Conservation (phyloP, 768 basidiomycete species). For the Clavulina sp. region DNA sequence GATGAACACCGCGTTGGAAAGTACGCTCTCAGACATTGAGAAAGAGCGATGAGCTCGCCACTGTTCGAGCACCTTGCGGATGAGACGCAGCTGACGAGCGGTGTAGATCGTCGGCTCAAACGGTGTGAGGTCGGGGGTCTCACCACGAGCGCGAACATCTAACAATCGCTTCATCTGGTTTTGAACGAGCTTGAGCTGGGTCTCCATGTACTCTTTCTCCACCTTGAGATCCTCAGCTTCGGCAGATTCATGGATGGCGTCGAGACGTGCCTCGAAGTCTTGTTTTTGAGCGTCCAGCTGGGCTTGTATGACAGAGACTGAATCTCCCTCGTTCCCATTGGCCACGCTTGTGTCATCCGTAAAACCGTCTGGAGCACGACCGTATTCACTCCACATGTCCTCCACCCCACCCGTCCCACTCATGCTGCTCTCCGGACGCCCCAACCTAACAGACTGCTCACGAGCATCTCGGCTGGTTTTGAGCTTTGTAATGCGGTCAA, state of each 20-base stretch:
- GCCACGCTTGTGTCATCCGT: conserved; percentile 85
- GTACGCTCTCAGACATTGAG: conserved; percentile 79
- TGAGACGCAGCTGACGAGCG: conserved; percentile 63
- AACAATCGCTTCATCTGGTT: conserved; percentile 67
- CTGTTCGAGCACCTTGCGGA: conserved; percentile 62
- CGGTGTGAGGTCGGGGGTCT: conserved; percentile 42
- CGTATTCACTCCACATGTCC: conserved; percentile 77
- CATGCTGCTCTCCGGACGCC: conserved; percentile 38
- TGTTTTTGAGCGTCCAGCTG: conserved; percentile 38
- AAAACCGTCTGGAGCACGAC: conserved; percentile 58
- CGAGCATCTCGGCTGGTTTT: conserved; percentile 47
- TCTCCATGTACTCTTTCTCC: conserved; percentile 88
- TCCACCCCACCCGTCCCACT: conserved; percentile 51
- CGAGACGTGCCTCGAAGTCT: conserved; percentile 42
- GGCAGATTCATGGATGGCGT: conserved; percentile 30
- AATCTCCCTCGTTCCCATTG: conserved; percentile 33
- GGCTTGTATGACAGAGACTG: conserved; percentile 49
- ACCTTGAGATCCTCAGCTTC: conserved; percentile 76
- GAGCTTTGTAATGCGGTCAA: conserved; percentile 85
- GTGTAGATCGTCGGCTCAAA: conserved; percentile 75
- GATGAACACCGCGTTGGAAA: conserved; percentile 67
- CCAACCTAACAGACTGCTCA: conserved; percentile 20
- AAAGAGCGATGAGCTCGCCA: conserved; percentile 79
- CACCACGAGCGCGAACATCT: conserved; percentile 61
- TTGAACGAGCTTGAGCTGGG: conserved; percentile 64